A percentile compares a stretch with the other conserved stretches of the same genome.
Conservation (phyloP, 2,329 filamentous ascomycete genomes). For the Cladosporium velox region DNA sequence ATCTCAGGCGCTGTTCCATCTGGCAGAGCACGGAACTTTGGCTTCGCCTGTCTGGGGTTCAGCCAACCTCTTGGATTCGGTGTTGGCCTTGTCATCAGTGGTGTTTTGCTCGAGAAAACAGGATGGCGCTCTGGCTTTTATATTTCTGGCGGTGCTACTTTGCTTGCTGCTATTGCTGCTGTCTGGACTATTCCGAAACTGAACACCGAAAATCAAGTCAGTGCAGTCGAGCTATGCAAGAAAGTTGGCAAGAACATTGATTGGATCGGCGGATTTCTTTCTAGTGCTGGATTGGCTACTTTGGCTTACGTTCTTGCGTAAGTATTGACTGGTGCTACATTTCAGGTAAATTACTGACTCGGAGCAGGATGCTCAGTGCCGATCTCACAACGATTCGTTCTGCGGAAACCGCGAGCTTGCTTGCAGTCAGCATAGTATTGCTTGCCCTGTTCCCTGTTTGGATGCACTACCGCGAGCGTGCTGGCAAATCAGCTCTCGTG, state of each 20-base stretch:
- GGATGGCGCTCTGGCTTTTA: slow-evolving; percentile 58
- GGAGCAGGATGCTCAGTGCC: slow-evolving; percentile 26
- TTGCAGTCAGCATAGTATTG: slow-evolving; percentile 47
- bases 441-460: slow-evolving; percentile 57
- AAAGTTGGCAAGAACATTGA: slow-evolving; percentile 50
- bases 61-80: slow-evolving; percentile 56
- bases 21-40: slow-evolving; percentile 53
- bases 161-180: slow-evolving; percentile 44
- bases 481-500: slow-evolving; percentile 57
- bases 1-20: slow-evolving; percentile 50
- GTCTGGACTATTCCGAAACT: slow-evolving; percentile 43
- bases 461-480: slow-evolving; percentile 54
- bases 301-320: slow-evolving; percentile 54
- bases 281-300: slow-evolving; percentile 50
- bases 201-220: slow-evolving; percentile 2
- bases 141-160: slow-evolving; percentile 43
- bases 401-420: slow-evolving; percentile 37
- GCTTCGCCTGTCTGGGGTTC: slow-evolving; percentile 53
- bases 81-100: slow-evolving; percentile 54
- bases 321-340: background rate
- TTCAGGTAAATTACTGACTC: background rate
- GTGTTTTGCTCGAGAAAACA: slow-evolving; percentile 50
- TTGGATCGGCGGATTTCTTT: slow-evolving; percentile 54
- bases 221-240: slow-evolving; percentile 23
- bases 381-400: slow-evolving; percentile 27